These are phyloP conservation scores for Anaeromyces robustus DNA, from an alignment of 192 early-diverging fungal species.

Conservation along the genomic window DNA sequence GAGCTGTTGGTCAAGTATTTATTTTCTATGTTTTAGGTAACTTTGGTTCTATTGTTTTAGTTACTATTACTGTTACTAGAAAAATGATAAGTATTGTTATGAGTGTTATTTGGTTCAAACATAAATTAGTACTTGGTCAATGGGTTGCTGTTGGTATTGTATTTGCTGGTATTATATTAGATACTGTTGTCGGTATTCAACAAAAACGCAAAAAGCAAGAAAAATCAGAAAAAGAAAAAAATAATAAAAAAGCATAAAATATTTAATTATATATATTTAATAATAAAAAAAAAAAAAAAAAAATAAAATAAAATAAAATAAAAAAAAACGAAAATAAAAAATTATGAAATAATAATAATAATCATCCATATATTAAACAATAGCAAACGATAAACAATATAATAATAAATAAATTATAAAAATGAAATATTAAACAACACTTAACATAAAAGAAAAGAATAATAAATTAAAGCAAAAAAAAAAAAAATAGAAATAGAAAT, in stretches of 20 bases:
- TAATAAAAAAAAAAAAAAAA: background rate
- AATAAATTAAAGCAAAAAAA: too few relatives aligned
- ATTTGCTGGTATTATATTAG: slow-evolving; percentile 31
- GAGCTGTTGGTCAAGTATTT: slow-evolving; percentile 94
- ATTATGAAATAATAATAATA: too few relatives aligned
- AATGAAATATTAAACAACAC: too few relatives aligned
- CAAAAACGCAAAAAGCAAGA: background rate
- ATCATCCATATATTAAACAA: too few relatives aligned
- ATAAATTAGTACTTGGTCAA: slow-evolving; percentile 58
- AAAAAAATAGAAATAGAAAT: too few relatives aligned
- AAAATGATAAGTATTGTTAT: slow-evolving; percentile 93
- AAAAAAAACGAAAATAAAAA: too few relatives aligned
- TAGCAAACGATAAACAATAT: too few relatives aligned
- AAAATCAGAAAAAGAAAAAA: background rate
- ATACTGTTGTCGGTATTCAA: background rate
- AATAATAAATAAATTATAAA: too few relatives aligned
- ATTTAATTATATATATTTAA: background rate
- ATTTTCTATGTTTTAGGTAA: slow-evolving; percentile 86
- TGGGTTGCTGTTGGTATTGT: slow-evolving; percentile 77
- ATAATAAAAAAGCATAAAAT: background rate
- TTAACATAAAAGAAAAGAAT: too few relatives aligned
- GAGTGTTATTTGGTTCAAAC: slow-evolving; percentile 76
- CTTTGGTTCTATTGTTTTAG: slow-evolving; percentile 76
- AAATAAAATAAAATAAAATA: background rate
- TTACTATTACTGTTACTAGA: slow-evolving; percentile 89